A percentile compares a stretch with the other conserved stretches of the same genome.
phyloP scores from a whole-genome alignment of 371 early-diverging fungal species.

The Parasitella parasitica region DNA sequence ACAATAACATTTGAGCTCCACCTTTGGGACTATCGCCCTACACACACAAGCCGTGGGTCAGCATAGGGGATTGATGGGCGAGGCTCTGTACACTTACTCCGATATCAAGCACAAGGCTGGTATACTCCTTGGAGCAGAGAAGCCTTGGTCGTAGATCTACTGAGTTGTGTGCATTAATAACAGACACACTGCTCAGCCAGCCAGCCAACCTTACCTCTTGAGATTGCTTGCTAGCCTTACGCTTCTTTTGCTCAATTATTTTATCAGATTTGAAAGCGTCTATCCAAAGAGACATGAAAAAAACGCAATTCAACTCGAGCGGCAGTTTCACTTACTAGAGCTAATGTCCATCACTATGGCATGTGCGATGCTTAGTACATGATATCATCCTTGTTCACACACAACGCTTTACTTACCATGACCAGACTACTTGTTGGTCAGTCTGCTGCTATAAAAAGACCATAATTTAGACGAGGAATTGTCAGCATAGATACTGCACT shows the following conservation, averaged over 20 bases:
- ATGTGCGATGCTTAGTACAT: not conserved
- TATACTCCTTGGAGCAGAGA: constrained; percentile 42
- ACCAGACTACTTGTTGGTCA: constrained; percentile 50
- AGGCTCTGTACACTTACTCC: constrained; percentile 38
- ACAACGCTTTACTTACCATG: constrained; percentile 42
- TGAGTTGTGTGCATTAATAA: no score
- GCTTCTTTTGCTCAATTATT: constrained; percentile 45
- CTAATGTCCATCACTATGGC: constrained; percentile 39
- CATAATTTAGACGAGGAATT: constrained; percentile 27
- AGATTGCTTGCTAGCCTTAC: constrained; percentile 33
- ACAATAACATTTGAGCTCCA: constrained; percentile 45
- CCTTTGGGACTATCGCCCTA: constrained; percentile 47
- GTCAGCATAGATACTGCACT: no score
- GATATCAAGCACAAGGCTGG: constrained; percentile 47
- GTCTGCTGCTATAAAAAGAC: constrained; percentile 39
- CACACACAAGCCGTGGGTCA: not conserved
- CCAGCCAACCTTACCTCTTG: constrained; percentile 51
- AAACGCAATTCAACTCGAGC: not conserved
- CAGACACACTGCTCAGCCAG: no score
- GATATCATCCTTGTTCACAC: not conserved
- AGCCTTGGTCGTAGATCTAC: constrained; percentile 49
- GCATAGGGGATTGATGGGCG: not conserved
- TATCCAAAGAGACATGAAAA: constrained; percentile 3
- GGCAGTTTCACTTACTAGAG: constrained; percentile 26
- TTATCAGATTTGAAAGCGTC: constrained; percentile 52